These are phyloP conservation scores for Salix suchowensis DNA, from an alignment of 345 rosid species.

Conservation along the genomic window DNA sequence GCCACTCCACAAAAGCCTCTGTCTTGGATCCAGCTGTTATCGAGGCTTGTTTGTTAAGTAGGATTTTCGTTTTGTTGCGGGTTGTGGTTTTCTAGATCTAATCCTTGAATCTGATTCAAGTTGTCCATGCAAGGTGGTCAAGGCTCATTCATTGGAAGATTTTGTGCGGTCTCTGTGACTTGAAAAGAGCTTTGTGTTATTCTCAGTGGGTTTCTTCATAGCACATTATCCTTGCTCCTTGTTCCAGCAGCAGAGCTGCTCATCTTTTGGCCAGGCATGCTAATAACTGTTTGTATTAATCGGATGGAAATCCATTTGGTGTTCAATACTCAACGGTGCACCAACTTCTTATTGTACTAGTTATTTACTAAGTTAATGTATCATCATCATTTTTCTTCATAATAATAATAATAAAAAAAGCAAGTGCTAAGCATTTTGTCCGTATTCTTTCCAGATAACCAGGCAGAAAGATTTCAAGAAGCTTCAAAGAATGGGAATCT, in stretches of 20 bases:
- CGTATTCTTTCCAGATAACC: conserved; percentile 41
- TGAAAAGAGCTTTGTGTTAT: neutral
- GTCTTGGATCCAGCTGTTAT: neutral
- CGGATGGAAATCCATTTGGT: neutral
- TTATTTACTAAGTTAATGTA: neutral
- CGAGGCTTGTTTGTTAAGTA: neutral
- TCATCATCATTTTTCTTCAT: neutral
- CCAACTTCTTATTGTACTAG: neutral
- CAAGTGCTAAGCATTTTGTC: neutral
- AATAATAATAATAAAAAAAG: neutral
- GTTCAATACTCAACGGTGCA: neutral
- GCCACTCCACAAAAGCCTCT: neutral
- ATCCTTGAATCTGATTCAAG: neutral
- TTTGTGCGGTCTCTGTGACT: neutral
- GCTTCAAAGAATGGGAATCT: conserved; percentile 74
- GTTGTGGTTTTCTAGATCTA: neutral
- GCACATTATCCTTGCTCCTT: neutral
- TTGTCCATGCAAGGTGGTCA: neutral
- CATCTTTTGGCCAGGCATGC: neutral
- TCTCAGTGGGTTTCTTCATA: neutral
- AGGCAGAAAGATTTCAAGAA: conserved; percentile 50
- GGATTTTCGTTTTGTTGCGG: neutral
- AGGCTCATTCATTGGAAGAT: neutral
- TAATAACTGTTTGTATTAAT: neutral
- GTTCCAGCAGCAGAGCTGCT: neutral